A percentile compares a stretch with the other conserved stretches of the same genome.
Evolutionary conservation across 139 green algal species (phyloP).

Genomic region (Zygnema circumcarinatum): DNA sequence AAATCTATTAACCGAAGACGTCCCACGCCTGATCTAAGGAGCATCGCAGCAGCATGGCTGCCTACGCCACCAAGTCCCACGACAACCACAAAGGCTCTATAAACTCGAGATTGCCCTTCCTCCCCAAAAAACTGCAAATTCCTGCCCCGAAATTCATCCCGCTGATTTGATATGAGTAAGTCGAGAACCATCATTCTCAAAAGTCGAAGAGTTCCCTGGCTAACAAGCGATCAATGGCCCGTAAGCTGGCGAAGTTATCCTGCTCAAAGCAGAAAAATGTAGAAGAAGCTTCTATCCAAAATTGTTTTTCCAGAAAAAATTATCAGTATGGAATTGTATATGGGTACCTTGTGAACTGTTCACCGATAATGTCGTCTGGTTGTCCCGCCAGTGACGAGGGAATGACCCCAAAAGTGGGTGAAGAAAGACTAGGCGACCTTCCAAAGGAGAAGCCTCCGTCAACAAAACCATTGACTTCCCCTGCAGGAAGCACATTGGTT

Average conservation of each 20-base stretch:
- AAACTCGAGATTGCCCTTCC: slow-evolving; percentile 71
- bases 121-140: slow-evolving; percentile 96
- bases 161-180: not conserved
- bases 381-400: slow-evolving; percentile 1
- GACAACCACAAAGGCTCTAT: slow-evolving; percentile 86
- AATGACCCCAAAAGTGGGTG: not conserved
- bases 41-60: slow-evolving; percentile 89
- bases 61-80: slow-evolving; percentile 93
- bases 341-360: slow-evolving; percentile 47
- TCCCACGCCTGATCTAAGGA: slow-evolving; percentile 91
- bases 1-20: slow-evolving; percentile 94
- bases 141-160: slow-evolving; percentile 24
- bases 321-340: too few relatives aligned
- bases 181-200: not conserved
- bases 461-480: not conserved
- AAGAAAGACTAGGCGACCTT: not conserved
- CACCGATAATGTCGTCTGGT: slow-evolving; percentile 43
- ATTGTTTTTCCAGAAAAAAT: too few relatives aligned
- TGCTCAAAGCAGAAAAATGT: too few relatives aligned
- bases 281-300: too few relatives aligned
- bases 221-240: not conserved
- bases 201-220: not conserved
- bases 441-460: not conserved
- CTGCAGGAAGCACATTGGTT: too few relatives aligned
- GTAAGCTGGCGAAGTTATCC: not conserved